Evolutionary conservation across 2,329 filamentous ascomycete species (phyloP), one percentile per base, ranked within the genome.

Genomic region (Penicillium hordei): DNA sequence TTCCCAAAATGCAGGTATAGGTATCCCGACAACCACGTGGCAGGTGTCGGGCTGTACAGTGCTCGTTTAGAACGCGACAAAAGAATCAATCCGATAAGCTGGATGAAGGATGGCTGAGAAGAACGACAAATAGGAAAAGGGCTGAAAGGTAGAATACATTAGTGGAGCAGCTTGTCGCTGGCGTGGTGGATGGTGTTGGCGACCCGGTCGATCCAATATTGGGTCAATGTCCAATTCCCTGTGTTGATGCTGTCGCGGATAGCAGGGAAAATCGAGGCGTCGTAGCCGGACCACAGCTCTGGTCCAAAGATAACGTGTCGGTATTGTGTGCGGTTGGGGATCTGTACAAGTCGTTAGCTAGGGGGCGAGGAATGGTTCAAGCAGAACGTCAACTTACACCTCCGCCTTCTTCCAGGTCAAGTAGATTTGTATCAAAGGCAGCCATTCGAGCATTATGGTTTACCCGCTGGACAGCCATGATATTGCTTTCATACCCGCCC

Each of bases 231-330:
- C 89, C 89, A 93, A 66, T 96, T 85, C 27, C 84, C 83, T 4
- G 81, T 83, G 60, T 89, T 85, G 40, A 97, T 80, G 9, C 89
- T 87, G 68, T 97, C 93, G 56, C 91, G 83, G 55, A 97, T 89
- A n/a, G 88, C 88, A 0, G 93, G 93, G 76, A 95, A 95, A 60
- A 85, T 85, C 0, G 84, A 83, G 55, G 84, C 83, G 33, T 89
- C 83, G 64, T 88, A 84, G 38, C 83, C 85, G 34, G 87, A 87
- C 88, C 91, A 93, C 3, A 85, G 79, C 68, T 91, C 85, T 0
- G 94, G 94, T 1, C 90, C 93, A 71, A 93, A 96, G 56, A 99
- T 78, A 69, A 95, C 83, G 75, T 97, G 94, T 75, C 95, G 96
- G 82, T 92, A 99, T 76, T 97, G 94, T 5, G 89, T 90, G 63